These are phyloP conservation scores for Orbilia quercus DNA, from an alignment of 2,329 filamentous ascomycete species.

Conservation along the genomic window DNA sequence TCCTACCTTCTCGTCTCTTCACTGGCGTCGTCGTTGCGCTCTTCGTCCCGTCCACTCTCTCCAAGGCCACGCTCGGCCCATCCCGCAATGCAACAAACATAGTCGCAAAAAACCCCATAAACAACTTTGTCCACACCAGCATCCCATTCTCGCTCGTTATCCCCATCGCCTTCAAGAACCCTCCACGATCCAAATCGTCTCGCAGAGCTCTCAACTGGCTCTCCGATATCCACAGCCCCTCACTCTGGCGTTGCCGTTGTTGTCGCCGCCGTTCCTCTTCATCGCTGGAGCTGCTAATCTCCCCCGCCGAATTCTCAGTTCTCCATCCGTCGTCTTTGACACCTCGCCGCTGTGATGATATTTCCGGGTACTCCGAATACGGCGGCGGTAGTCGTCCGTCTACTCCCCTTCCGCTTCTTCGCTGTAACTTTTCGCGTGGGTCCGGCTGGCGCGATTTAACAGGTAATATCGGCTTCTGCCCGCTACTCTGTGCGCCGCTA, in stretches of 20 bases:
- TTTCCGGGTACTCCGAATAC: conserved; percentile 38
- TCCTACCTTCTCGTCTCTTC: conserved; percentile 27
- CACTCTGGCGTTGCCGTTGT: neutral
- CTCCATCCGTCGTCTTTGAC: conserved; percentile 48
- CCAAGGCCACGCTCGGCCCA: conserved; percentile 48
- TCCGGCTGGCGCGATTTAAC: conserved; percentile 33
- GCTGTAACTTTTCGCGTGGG: conserved; percentile 34
- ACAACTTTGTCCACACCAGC: conserved; percentile 47
- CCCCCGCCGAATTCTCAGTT: conserved; percentile 47
- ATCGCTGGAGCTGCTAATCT: conserved; percentile 37
- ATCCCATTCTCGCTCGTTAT: conserved; percentile 35
- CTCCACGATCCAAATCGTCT: conserved; percentile 35
- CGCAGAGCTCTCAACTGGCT: conserved; percentile 39
- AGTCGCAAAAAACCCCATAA: conserved; percentile 42
- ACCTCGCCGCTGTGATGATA: neutral
- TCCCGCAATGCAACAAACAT: conserved; percentile 54
- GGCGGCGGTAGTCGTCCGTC: conserved; percentile 36
- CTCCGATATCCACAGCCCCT: conserved; percentile 44
- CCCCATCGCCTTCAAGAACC: conserved; percentile 42
- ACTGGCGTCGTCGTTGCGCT: conserved; percentile 18
- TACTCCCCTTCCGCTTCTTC: conserved; percentile 11
- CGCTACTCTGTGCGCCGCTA: neutral
- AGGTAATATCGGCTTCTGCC: conserved; percentile 38
- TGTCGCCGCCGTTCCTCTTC: conserved; percentile 7
- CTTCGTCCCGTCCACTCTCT: conserved; percentile 35